Evolutionary conservation across 495 filamentous ascomycete species (phyloP), one percentile per base, ranked within the genome.

Genomic region (Delitschia confertaspora): DNA sequence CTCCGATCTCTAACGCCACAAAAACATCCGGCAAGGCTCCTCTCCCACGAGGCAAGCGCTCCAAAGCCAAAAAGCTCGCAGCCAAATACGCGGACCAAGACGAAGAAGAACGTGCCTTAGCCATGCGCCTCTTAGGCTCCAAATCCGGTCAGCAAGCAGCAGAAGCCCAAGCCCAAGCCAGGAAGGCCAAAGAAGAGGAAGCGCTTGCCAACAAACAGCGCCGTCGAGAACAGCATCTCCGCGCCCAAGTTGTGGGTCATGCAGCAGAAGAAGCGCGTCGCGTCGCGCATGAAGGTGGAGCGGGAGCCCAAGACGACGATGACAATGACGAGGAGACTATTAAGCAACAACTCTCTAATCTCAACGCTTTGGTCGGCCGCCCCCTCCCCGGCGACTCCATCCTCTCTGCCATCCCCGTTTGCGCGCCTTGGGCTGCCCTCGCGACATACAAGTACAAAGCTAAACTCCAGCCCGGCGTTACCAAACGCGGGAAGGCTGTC

Each of bases 401-500:
- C n/a, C 65, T 95, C 2, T 85, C 85, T 29, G 85, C 79, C 4
- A 73, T 95, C n/a, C 83, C 87, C 0, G 70, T 96, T 4, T 95
- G 89, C 60, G 91, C 85, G 13, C 91, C 91, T 3, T 95, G 88
- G 82, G 70, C 71, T 13, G 83, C 91, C 1, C 69, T 98, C 48
- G 67, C 64, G 0, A 75, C 71, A 35, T 83, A 80, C 54, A 93
- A 93, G 65, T 95, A 93, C 66, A 83, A 86, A 58, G 83, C 75
- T 14, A 98, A 96, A 68, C 53, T 98, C 49, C 91, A 96, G 65
- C 91, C 91, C 0, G 91, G 91, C 2, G 55, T 76, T 2, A 72
- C 79, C 53, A 98, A 98, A 72, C 93, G 94, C 66, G 88, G 89
- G 1, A 98, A 95, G 61, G 91, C 89, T 11, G 78, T 95, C 18